A percentile compares a stretch with the other conserved stretches of the same genome.
Conservation (phyloP, 345 rosid species). For the Murraya koenigii region DNA sequence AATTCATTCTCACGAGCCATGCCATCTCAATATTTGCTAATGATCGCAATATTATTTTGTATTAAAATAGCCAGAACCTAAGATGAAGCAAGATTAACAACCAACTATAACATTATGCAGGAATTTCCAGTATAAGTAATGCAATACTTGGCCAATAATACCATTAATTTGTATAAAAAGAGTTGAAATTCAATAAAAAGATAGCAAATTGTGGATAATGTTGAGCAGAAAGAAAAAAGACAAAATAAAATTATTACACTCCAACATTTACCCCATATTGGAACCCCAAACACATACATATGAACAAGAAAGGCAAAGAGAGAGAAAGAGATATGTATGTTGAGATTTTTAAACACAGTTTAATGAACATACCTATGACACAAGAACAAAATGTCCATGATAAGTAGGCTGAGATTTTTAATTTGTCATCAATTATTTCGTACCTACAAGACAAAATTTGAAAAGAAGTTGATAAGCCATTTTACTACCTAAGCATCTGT, state of each 20-base stretch:
- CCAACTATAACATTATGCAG: neutral
- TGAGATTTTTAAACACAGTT: neutral
- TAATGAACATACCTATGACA: slow-evolving; percentile 40
- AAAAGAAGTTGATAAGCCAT: slow-evolving; percentile 11
- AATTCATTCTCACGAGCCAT: neutral
- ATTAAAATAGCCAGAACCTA: neutral
- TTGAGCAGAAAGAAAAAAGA: neutral
- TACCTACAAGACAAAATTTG: slow-evolving; percentile 46
- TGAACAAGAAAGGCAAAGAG: neutral
- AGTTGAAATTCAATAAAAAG: neutral
- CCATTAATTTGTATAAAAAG: neutral
- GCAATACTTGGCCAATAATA: neutral
- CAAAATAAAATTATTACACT: neutral
- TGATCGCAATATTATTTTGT: neutral
- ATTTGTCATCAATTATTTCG: slow-evolving; percentile 69
- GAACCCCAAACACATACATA: neutral
- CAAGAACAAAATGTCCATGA: slow-evolving; percentile 97
- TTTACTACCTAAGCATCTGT: slow-evolving; percentile 5
- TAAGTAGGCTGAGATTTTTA: slow-evolving; percentile 66
- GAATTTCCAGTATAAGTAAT: neutral
- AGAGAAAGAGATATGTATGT: neutral
- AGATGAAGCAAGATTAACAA: neutral
- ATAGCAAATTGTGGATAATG: neutral
- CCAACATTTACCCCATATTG: neutral
- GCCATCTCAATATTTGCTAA: neutral